Evolutionary conservation across 2,329 filamentous ascomycete genomes (phyloP), one percentile per base, ranked within the genome.

Genomic region (Lasiodiplodia citricola): DNA sequence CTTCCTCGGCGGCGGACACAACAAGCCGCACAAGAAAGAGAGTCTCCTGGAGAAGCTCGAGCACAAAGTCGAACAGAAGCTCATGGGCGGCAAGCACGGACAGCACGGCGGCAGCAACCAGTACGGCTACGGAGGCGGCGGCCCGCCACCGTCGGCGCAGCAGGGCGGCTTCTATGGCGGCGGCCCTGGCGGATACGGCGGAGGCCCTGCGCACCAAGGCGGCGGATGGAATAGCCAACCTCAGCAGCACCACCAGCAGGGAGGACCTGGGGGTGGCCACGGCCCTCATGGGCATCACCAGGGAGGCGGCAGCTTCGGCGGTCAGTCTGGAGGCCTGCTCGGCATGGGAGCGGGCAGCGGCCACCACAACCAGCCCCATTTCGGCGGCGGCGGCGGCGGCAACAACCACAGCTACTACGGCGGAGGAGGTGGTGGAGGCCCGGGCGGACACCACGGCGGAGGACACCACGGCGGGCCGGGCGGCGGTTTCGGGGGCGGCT

Each of bases 1-100:
- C 65, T 50, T 31, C 65, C 38, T 51, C 23, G 54, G 4, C 23
- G 65, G 54, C 60, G 23, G 38, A 47, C 7, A n/a, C 54, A 57
- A 58, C 38, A 35, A 67, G 25, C 38, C 52, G 11, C 54, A 58
- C 54, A 67, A 58, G 44, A 67, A 67, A 51, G 65, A 58, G 41
- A 31, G 54, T 47, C 25, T 67, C 52, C 65, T 67, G 35, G 52
- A 67, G 54, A 67, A 67, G 28, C 41, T 58, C 52, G 65, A 67
- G 65, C 65, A 67, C 54, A 57, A 57, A 38, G 41, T 58, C 65
- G 65, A 51, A 14, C 28, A 67, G 52, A 67, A 67, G 23, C 54
- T 67, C 51, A 41, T 57, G 60, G 60, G 60, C 35, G 58, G 58
- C 38, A 62, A 62, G 37, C 50, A 41, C 64, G 31, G 35, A 35